Evolutionary conservation across 2,329 filamentous ascomycete species (phyloP), one percentile per base, ranked within the genome.

Genomic region (Botrytis deweyae): DNA sequence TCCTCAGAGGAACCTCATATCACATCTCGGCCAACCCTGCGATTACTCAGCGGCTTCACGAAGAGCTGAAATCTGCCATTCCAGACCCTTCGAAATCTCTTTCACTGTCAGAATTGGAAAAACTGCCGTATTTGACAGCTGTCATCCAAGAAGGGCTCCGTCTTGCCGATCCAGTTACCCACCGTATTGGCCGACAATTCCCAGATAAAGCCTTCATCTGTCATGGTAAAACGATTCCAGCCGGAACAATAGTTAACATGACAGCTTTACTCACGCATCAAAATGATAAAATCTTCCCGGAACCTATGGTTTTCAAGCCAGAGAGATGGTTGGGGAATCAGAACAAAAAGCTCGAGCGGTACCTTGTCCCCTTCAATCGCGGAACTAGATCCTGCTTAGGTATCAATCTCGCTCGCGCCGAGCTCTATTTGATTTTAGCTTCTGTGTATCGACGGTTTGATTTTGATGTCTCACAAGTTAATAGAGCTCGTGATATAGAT

Each of bases 311-410:
- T 20, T 79, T 77, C 36, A 72, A 79, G 2, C 83, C 83, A 0
- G 82, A 84, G 71, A 77, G 84, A 10, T 86, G 83, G 83, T 73
- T 84, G 6, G 78, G 78, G 1, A 78, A 79, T 33, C 74, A 74
- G 14, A 75, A 77, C n/a, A 77, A 78, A 70, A 70, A 70, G 42
- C 72, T 78, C 25, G 76, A 79, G 65, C 78, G 75, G 49, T 79
- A 78, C 58, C 77, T 80, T 64, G 74, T 78, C 14, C 70, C 78
- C 12, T 81, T 80, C 69, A 75, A 75, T 25, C 75, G 76, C n/a
- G 79, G 80, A 9, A 74, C 75, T 46, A 74, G 80, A 59, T 76
- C 74, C 16, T 81, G 80, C 64, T 71, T 80, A 20, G 79, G 80
- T 10, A 77, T 78, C 36, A 78, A 80, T 72, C 76, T 81, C 29